Conservation (phyloP, 1,284 basidiomycete species). For the Bondarzewia mesenterica region DNA sequence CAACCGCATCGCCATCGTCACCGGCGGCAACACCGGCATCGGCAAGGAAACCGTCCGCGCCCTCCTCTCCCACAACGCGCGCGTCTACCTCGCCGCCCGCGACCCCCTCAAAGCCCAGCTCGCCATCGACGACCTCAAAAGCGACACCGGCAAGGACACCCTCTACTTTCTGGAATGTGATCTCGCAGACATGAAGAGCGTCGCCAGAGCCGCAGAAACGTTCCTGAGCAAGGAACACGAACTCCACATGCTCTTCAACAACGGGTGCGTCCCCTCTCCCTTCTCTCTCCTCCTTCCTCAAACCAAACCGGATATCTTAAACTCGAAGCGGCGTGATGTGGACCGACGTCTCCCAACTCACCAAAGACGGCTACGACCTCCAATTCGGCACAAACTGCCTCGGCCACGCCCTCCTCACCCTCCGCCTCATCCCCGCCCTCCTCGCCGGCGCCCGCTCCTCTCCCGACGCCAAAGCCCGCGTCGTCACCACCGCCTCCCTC, state of each 20-base stretch:
- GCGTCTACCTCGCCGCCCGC: conserved; percentile 25
- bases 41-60: conserved; percentile 22
- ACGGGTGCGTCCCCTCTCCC: conserved; percentile 18
- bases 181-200: conserved; percentile 30
- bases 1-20: conserved; percentile 21
- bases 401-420: conserved; percentile 42
- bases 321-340: conserved; percentile 35
- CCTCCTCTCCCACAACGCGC: conserved; percentile 20
- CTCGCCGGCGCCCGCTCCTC: conserved; percentile 18
- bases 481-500: conserved; percentile 33
- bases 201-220: conserved; percentile 31
- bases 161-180: conserved; percentile 23
- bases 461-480: conserved; percentile 25
- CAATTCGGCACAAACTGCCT: conserved; percentile 57
- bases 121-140: conserved; percentile 26
- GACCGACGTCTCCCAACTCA: conserved; percentile 21
- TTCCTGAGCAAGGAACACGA: conserved; percentile 24
- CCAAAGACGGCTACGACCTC: conserved; percentile 34
- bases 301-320: neutral
- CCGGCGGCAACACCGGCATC: conserved; percentile 23
- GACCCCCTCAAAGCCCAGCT: conserved; percentile 16
- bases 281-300: neutral
- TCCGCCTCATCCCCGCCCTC: conserved; percentile 35
- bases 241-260: conserved; percentile 25
- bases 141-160: conserved; percentile 17